Conservation (phyloP, 1,284 basidiomycete species). For the Moesziomyces parantarcticus region DNA sequence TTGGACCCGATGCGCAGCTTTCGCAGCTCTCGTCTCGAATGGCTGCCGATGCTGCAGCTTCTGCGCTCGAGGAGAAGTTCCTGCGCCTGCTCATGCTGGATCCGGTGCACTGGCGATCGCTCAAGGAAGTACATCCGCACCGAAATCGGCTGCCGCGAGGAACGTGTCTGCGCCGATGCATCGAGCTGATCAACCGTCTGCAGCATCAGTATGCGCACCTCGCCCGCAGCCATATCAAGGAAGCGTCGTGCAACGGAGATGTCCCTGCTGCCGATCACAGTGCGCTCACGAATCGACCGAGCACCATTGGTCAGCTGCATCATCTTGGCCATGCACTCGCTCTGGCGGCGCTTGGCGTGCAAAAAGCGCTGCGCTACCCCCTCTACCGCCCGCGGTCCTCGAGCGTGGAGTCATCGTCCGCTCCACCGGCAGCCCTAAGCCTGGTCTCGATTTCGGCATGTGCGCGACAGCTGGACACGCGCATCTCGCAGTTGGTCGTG, state of each 20-base stretch:
- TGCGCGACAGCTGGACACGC: slow-evolving; percentile 68
- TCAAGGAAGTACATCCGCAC: slow-evolving; percentile 13
- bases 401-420: slow-evolving; percentile 6
- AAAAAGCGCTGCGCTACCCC: slow-evolving; percentile 10
- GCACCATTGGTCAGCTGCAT: neutral
- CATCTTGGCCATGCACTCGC: slow-evolving; percentile 1
- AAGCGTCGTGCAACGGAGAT: neutral
- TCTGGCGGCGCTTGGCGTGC: slow-evolving; percentile 11
- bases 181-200: slow-evolving; percentile 34
- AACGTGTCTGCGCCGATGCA: slow-evolving; percentile 23
- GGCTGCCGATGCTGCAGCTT: slow-evolving; percentile 8
- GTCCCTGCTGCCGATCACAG: too few relatives aligned
- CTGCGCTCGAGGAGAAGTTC: slow-evolving; percentile 36
- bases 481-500: slow-evolving; percentile 68
- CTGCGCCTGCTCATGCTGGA: slow-evolving; percentile 42
- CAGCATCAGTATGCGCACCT: slow-evolving; percentile 8
- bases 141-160: slow-evolving; percentile 13
- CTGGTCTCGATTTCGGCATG: slow-evolving; percentile 38
- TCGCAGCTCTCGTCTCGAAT: slow-evolving; percentile 1
- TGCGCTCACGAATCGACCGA: neutral
- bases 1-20: slow-evolving; percentile 18
- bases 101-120: slow-evolving; percentile 60
- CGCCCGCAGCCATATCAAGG: neutral
- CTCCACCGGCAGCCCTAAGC: neutral
- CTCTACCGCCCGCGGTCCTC: slow-evolving; percentile 1